Evolutionary conservation across 345 rosid genomes (phyloP), one percentile per base, ranked within the genome.

Genomic region (Lepidium africanum): DNA sequence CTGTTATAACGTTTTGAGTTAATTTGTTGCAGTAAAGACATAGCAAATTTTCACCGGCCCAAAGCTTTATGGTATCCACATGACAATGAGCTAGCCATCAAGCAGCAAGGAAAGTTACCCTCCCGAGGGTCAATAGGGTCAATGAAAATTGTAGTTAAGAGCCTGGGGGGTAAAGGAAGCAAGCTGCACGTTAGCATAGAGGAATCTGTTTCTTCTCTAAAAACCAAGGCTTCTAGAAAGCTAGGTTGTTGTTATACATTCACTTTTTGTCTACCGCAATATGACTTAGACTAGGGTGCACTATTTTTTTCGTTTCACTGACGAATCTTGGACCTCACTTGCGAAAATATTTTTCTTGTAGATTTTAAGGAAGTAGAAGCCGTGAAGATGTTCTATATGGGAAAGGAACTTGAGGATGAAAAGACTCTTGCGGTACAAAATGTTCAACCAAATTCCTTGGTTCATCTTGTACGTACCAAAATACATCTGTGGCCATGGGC

Each of bases 81-180:
- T 77, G 96, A 85, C 72, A 89, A 81, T 83, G 97, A 89, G 81
- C 86, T 91, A 68, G 96, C 95, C 57, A 89, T 87, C 64, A 89
- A 89, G 79, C 88, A 85, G 70, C 96, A 83, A 82, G 89, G 85
- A 65, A 89, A 86, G 84, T 79, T 86, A 54, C 87, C 94, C 32
- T 78, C 93, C 5, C 81, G 77, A 49, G 92, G 99, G 37, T 83
- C 88, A 50, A 89, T 91, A 49, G 92, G 99, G 37, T 83, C 88
- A 50, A 89, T 91, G 99, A 91, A 87, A 80, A 77, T 91, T 59
- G 79, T 94, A 62, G 63, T 94, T 35, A 94, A 91, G 90, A 94
- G 97, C 78, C 79, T 94, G 74, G 99, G 99, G 63, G 99, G 99
- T 63, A 94, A 94, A 79, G 99, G 96, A 74, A 87, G 88, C 77